Conservation (phyloP, 331 rosid species). For the Dryas integrifolia region DNA sequence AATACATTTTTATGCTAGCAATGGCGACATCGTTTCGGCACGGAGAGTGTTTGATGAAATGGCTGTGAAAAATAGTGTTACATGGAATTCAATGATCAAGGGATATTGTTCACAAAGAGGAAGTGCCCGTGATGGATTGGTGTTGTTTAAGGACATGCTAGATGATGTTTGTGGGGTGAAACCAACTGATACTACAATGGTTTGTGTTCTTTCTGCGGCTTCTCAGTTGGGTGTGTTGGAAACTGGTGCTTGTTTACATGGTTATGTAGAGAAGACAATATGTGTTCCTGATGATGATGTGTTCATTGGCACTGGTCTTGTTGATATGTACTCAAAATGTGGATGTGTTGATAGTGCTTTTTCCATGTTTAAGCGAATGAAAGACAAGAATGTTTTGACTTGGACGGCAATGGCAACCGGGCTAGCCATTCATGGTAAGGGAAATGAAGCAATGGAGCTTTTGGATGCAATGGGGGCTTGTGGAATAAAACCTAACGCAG, state of each 20-base stretch:
- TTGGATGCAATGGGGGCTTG: conserved; percentile 42
- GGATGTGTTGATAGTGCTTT: conserved; percentile 62
- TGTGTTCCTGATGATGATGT: conserved; percentile 58
- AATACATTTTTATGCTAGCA: conserved; percentile 57
- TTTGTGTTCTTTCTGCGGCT: conserved; percentile 61
- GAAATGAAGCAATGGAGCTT: conserved; percentile 52
- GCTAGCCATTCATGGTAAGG: conserved; percentile 80
- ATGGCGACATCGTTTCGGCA: conserved; percentile 53
- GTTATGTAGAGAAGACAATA: conserved; percentile 51
- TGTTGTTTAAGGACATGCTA: conserved; percentile 58
- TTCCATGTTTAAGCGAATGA: conserved; percentile 50
- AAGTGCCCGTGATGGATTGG: conserved; percentile 43
- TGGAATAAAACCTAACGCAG: conserved; percentile 59
- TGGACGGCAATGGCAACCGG: conserved; percentile 78
- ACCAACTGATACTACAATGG: conserved; percentile 65
- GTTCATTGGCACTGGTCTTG: conserved; percentile 71
- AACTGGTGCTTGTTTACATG: conserved; percentile 67
- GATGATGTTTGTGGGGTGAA: conserved; percentile 42
- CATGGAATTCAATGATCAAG: conserved; percentile 76
- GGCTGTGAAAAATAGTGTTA: conserved; percentile 43
- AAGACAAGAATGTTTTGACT: conserved; percentile 57
- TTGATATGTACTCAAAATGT: conserved; percentile 87
- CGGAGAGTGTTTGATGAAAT: conserved; percentile 73
- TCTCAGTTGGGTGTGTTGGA: conserved; percentile 63
- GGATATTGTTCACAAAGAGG: conserved; percentile 63